A percentile compares a stretch with the other conserved stretches of the same genome.
Conservation (phyloP, 2,329 filamentous ascomycete genomes). For the Grosmannia serpens region DNA sequence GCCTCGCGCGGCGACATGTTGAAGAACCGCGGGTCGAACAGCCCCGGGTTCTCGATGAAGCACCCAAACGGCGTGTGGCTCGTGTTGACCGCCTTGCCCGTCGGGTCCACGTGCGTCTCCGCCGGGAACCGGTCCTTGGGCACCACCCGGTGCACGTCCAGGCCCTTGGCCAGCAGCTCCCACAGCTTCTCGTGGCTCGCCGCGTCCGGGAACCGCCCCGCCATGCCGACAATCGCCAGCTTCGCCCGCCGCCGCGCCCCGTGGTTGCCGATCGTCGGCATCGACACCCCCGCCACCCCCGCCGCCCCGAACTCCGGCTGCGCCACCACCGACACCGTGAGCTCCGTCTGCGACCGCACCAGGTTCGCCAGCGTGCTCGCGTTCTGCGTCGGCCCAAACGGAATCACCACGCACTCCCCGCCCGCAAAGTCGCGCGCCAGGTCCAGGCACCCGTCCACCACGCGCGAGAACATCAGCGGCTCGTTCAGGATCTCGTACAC, state of each 20-base stretch:
- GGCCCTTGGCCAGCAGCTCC: constrained; percentile 62
- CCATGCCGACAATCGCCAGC: constrained; percentile 77
- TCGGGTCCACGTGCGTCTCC: constrained; percentile 58
- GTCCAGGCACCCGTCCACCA: constrained; percentile 34
- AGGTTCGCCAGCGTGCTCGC: constrained; percentile 32
- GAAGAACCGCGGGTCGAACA: constrained; percentile 73
- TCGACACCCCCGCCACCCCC: constrained; percentile 9
- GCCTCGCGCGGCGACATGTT: constrained; percentile 48
- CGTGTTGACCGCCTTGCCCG: constrained; percentile 63
- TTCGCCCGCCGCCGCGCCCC: constrained; percentile 45
- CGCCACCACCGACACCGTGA: constrained; percentile 29
- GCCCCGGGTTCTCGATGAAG: constrained; percentile 59
- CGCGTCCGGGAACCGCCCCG: constrained; percentile 65
- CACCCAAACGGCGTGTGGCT: constrained; percentile 50
- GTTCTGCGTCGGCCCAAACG: constrained; percentile 38
- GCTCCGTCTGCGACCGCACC: constrained; percentile 28
- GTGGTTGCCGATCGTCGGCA: constrained; percentile 33
- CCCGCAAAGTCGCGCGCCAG: constrained; percentile 28
- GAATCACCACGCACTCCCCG: constrained; percentile 32
- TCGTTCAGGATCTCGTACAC: constrained; percentile 39
- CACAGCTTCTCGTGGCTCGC: constrained; percentile 61
- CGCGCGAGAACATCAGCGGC: constrained; percentile 34
- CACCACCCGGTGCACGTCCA: constrained; percentile 59
- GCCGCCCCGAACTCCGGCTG: constrained; percentile 22
- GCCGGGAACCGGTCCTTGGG: constrained; percentile 65